Conservation (phyloP, 805 yeast genomes). For the Tetrapisispora phaffii region DNA sequence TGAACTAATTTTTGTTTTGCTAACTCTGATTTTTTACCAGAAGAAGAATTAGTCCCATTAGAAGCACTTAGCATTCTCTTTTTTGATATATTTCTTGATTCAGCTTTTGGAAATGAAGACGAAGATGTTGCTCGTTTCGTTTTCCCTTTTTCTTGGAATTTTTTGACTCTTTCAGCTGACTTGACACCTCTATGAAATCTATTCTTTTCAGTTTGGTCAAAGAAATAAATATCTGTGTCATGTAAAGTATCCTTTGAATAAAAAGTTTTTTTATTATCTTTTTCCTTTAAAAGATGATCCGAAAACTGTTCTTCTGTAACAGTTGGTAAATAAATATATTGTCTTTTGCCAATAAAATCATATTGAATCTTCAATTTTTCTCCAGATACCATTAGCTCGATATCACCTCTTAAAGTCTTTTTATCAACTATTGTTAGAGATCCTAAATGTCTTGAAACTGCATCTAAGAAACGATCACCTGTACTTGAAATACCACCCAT, state of each 20-base stretch:
- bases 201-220: conserved; percentile 24
- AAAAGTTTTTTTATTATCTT: conserved; percentile 19
- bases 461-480: conserved; percentile 33
- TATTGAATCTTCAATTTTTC: conserved; percentile 13
- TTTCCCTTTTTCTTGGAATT: conserved; percentile 15
- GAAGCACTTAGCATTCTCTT: conserved; percentile 1
- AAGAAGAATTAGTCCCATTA: neutral
- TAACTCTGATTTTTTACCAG: neutral
- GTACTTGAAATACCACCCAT: conserved; percentile 39
- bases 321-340: conserved; percentile 20
- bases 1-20: neutral
- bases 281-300: conserved; percentile 16
- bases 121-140: neutral
- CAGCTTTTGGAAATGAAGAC: neutral
- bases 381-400: conserved; percentile 21
- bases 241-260: conserved; percentile 20
- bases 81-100: conserved; percentile 1
- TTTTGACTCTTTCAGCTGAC: conserved; percentile 26
- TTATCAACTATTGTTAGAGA: conserved; percentile 39
- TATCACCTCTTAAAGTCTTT: conserved; percentile 42
- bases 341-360: conserved; percentile 15
- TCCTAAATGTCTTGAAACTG: conserved; percentile 34
- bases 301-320: conserved; percentile 11
- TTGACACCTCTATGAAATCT: conserved; percentile 24
- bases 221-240: conserved; percentile 27